Base-by-base conservation (phyloP, 2,329 filamentous ascomycete species). In the Exophiala sp. region DNA sequence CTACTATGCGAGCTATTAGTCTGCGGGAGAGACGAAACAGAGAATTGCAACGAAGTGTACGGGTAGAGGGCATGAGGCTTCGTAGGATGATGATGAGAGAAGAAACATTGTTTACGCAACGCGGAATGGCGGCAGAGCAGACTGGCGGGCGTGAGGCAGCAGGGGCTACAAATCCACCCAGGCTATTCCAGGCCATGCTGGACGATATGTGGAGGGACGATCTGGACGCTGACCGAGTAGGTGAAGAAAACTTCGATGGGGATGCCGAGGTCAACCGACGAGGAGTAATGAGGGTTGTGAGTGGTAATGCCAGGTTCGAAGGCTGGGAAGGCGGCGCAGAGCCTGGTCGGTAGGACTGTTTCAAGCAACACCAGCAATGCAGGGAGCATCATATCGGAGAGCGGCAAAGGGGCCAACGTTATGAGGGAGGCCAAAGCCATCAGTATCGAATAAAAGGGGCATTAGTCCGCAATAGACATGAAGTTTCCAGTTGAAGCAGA, bases 191-290 rank as follows among this genome's bases (percentile, higher is more conserved):
- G 34, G 34, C 34, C 34, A 37, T 37, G 34, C 5, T 37, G n/a
- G 34, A 37, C 24, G 46, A 52, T 27, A 19, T 48, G 13, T 61
- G 59, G 59, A 53, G 56, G 24, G 58, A 60, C 27, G 57, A 59
- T 13, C 52, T 59, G 6, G 52, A 59, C 24, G 58, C 49, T 10
- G 58, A 60, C 35, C 43, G 55, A 11, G 53, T 62, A 16, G 59
- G 59, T 21, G 58, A 60, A 18, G 59, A 62, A 48, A 60, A 60
- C 19, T 60, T 56, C 19, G 56, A 57, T 21, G 18, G 34, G 9
- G 53, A 53, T 6, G 19, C 30, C 19, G 40, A 34, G 6, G 13
- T 38, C 11, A 34, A 19, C 24, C 40, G 27, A 1, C 18, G 38
- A 32, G 23, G 43, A 43, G 30, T 43, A 3, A 58, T 58, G 50